phyloP scores from a whole-genome alignment of 805 yeast species.

The Huiozyma sinensis region DNA sequence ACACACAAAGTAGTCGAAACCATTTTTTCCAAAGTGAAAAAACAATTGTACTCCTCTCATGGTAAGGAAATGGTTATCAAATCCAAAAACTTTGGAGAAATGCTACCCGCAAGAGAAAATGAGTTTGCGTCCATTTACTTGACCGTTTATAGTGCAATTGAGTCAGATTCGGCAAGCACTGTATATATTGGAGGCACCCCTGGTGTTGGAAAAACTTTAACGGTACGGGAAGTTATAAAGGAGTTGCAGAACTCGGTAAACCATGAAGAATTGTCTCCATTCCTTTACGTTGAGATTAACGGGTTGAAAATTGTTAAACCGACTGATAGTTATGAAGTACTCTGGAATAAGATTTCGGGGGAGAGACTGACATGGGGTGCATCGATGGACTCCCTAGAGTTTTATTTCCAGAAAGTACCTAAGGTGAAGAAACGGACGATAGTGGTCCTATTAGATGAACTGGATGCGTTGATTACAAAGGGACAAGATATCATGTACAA shows the following conservation, averaged over 20 bases:
- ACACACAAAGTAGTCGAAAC: conserved; percentile 28
- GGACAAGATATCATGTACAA: conserved; percentile 86
- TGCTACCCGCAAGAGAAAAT: conserved; percentile 77
- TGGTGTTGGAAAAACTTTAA: conserved; percentile 95
- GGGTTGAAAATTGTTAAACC: conserved; percentile 81
- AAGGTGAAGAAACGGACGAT: conserved; percentile 35
- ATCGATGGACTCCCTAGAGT: conserved; percentile 59
- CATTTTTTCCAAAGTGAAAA: conserved; percentile 26
- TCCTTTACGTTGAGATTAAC: conserved; percentile 77
- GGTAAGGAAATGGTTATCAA: conserved; percentile 33
- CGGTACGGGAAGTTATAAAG: conserved; percentile 74
- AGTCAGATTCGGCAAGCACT: conserved; percentile 66
- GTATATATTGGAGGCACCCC: conserved; percentile 94
- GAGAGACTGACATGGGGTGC: conserved; percentile 47
- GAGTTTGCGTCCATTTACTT: conserved; percentile 65
- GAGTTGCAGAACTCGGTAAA: conserved; percentile 41
- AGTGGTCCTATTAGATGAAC: conserved; percentile 75
- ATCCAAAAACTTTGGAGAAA: conserved; percentile 30
- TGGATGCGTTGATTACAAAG: conserved; percentile 77
- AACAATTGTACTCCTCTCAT: conserved; percentile 33
- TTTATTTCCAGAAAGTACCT: conserved; percentile 43
- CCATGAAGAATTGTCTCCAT: conserved; percentile 35
- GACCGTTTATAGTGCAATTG: conserved; percentile 61
- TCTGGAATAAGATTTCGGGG: conserved; percentile 70
- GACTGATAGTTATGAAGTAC: conserved; percentile 63